Evolutionary conservation across 2,329 filamentous ascomycete species (phyloP).

Genomic region (Helminthosporium solani): DNA sequence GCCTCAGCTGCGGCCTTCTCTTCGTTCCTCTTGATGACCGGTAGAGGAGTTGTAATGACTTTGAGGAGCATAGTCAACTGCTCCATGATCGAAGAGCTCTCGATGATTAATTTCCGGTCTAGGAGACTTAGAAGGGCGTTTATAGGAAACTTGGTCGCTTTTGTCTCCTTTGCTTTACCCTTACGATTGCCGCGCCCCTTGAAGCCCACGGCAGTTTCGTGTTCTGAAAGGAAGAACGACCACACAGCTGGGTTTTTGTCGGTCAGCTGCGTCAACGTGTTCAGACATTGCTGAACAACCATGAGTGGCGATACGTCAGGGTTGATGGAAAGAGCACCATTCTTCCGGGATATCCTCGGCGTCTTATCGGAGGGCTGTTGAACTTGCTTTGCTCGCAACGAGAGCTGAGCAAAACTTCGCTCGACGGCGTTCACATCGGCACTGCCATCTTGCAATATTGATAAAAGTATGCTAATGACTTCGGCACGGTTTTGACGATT

Average conservation of each 20-base stretch:
- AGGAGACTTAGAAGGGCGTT: conserved; percentile 86
- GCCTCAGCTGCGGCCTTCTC: conserved; percentile 59
- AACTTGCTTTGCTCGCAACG: conserved; percentile 82
- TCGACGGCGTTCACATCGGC: conserved; percentile 91
- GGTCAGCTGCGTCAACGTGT: conserved; percentile 79
- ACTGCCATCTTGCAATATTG: conserved; percentile 94
- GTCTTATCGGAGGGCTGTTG: conserved; percentile 67
- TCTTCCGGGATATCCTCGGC: conserved; percentile 75
- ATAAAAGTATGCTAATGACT: conserved; percentile 86
- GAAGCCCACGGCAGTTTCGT: conserved; percentile 75
- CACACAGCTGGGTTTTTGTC: conserved; percentile 83
- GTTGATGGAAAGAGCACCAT: conserved; percentile 64
- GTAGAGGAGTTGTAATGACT: conserved; percentile 83
- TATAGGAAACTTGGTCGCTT: conserved; percentile 82
- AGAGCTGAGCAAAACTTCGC: conserved; percentile 90
- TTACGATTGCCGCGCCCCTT: conserved; percentile 79
- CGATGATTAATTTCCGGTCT: conserved; percentile 92
- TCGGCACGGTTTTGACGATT: conserved; percentile 96
- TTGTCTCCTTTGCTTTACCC: conserved; percentile 83
- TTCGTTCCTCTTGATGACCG: conserved; percentile 74
- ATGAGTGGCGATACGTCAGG: conserved; percentile 91
- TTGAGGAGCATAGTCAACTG: conserved; percentile 83
- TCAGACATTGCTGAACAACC: conserved; percentile 93
- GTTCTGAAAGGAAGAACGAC: conserved; percentile 90
- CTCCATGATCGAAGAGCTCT: conserved; percentile 97